Evolutionary conservation across 1,284 basidiomycete species (phyloP).

Genomic region (Ustilago crameri): DNA sequence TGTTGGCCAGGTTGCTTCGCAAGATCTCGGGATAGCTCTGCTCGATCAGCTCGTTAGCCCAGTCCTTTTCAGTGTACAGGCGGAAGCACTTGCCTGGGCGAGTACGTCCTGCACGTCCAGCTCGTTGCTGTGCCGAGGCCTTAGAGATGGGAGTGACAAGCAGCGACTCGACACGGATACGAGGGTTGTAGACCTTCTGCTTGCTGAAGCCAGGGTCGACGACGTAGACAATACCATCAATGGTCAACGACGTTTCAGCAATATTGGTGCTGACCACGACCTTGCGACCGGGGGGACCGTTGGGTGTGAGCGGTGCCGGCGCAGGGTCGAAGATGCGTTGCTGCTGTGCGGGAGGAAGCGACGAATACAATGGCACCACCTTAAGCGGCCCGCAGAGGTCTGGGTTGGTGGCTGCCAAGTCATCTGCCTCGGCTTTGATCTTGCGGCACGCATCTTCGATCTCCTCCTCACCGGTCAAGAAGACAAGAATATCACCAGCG

Average conservation of each 20-base stretch:
- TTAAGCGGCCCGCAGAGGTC: slow-evolving; percentile 75
- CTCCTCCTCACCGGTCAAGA: slow-evolving; percentile 98
- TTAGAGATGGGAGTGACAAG: slow-evolving; percentile 96
- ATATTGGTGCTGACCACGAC: slow-evolving; percentile 97
- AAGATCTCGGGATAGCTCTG: slow-evolving; percentile 97
- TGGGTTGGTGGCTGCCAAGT: slow-evolving; percentile 58
- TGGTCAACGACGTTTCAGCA: slow-evolving; percentile 96
- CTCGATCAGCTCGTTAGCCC: slow-evolving; percentile 85
- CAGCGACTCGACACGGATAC: slow-evolving; percentile 93
- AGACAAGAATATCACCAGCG: slow-evolving; percentile 89
- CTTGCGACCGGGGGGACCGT: slow-evolving; percentile 87
- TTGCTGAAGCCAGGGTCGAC: slow-evolving; percentile 98
- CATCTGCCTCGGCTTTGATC: slow-evolving; percentile 79
- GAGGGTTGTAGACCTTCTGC: slow-evolving; percentile 96
- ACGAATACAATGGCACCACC: slow-evolving; percentile 92
- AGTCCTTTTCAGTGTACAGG: slow-evolving; percentile 96
- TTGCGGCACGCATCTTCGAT: slow-evolving; percentile 96
- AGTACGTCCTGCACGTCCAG: slow-evolving; percentile 95
- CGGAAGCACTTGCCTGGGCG: slow-evolving; percentile 97
- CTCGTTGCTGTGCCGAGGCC: slow-evolving; percentile 93
- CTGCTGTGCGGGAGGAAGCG: slow-evolving; percentile 90
- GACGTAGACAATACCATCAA: slow-evolving; percentile 98
- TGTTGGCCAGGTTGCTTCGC: slow-evolving; percentile 84
- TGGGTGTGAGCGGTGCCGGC: slow-evolving; percentile 75
- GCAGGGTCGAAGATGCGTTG: slow-evolving; percentile 93